These are phyloP conservation scores for Macaranga tanarius DNA, from an alignment of 441 rosid species.

Conservation along the genomic window DNA sequence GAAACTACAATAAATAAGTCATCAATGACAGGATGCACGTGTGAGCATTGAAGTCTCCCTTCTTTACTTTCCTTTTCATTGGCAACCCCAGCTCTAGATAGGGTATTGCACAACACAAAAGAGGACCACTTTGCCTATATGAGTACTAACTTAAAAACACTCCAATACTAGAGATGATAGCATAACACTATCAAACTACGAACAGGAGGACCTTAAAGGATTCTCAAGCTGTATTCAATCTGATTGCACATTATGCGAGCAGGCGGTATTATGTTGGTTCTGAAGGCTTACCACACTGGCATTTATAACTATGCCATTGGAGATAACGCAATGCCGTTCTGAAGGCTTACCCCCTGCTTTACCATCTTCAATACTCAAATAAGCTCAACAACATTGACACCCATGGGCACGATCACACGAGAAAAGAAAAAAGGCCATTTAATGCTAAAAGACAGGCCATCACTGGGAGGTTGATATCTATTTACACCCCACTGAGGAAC, in stretches of 20 bases:
- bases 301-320: conserved; percentile 10
- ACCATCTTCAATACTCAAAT: not conserved
- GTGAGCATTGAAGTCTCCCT: conserved; percentile 11
- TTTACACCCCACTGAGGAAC: not conserved
- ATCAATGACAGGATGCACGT: conserved; percentile 2
- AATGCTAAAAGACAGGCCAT: not conserved
- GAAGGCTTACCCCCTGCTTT: conserved; percentile 9
- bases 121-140: conserved; percentile 11
- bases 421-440: not conserved
- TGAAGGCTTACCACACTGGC: conserved; percentile 18
- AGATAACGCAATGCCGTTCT: too few species aligned
- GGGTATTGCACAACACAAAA: not conserved
- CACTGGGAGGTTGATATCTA: not conserved
- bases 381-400: not conserved
- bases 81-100: not conserved
- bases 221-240: conserved; percentile 27
- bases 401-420: not conserved
- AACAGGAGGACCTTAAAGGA: conserved; percentile 15
- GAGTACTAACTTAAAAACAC: not conserved
- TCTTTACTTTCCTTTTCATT: not conserved
- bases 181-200: not conserved
- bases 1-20: conserved; percentile 1
- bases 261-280: conserved; percentile 12
- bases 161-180: conserved; percentile 1
- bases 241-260: conserved; percentile 25